Conservation (phyloP, 2,329 filamentous ascomycete genomes). For the Botryotinia globosa region DNA sequence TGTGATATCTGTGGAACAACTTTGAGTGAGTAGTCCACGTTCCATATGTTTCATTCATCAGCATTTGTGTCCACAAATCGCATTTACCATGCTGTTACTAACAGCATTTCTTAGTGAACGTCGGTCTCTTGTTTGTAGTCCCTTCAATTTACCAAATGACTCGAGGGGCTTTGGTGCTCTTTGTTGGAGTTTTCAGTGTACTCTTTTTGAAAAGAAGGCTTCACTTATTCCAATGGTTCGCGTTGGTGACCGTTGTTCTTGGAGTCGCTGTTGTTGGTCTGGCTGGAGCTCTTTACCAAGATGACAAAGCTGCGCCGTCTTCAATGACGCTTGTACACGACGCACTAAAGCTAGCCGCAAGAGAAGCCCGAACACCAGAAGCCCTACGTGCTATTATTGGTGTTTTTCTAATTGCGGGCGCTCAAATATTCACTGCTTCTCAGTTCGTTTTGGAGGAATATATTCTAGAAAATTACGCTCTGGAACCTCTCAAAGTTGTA, state of each 20-base stretch:
- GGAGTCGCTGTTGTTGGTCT: slow-evolving; percentile 90
- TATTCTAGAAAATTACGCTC: slow-evolving; percentile 75
- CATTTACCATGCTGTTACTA: not conserved
- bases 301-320: slow-evolving; percentile 45
- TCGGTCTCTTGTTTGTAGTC: slow-evolving; percentile 87
- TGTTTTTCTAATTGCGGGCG: slow-evolving; percentile 84
- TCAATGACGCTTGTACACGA: slow-evolving; percentile 42
- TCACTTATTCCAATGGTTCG: slow-evolving; percentile 87
- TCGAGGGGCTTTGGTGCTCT: slow-evolving; percentile 86
- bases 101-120: slow-evolving; percentile 71
- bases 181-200: slow-evolving; percentile 94
- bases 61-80: not conserved
- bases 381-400: slow-evolving; percentile 73
- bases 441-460: slow-evolving; percentile 97
- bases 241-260: slow-evolving; percentile 78
- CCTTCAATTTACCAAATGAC: slow-evolving; percentile 99
- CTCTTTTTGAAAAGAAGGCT: slow-evolving; percentile 80
- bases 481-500: slow-evolving; percentile 79
- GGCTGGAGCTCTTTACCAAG: slow-evolving; percentile 76
- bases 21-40: slow-evolving; percentile 15
- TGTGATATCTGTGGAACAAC: slow-evolving; percentile 96
- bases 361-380: slow-evolving; percentile 48
- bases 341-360: slow-evolving; percentile 43
- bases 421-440: slow-evolving; percentile 93
- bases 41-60: not conserved